phyloP scores from a whole-genome alignment of 805 yeast genomes.

The Blastobotrys robertii region DNA sequence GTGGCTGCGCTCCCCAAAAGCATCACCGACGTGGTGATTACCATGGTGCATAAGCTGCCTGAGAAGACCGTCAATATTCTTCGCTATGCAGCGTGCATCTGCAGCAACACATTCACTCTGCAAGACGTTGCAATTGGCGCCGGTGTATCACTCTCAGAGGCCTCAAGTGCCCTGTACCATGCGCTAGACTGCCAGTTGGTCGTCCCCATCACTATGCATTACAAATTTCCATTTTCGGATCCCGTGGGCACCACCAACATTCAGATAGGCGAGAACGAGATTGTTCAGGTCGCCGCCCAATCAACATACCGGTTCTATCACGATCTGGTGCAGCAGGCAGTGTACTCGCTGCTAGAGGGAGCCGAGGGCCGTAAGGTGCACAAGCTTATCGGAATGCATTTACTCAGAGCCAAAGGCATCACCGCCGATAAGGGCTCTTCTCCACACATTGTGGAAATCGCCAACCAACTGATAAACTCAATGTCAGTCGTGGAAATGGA shows the following conservation, averaged over 20 bases:
- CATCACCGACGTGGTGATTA: slow-evolving; percentile 13
- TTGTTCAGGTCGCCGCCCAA: slow-evolving; percentile 27
- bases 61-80: slow-evolving; percentile 22
- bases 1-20: slow-evolving; percentile 6
- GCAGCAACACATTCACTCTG: slow-evolving; percentile 33
- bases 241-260: slow-evolving; percentile 22
- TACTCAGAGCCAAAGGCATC: slow-evolving; percentile 15
- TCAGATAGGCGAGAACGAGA: slow-evolving; percentile 26
- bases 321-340: slow-evolving; percentile 30
- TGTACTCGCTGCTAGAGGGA: slow-evolving; percentile 23
- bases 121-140: slow-evolving; percentile 30
- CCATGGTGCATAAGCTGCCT: slow-evolving; percentile 19
- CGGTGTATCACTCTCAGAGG: slow-evolving; percentile 27
- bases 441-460: slow-evolving; percentile 28
- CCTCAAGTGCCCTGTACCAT: slow-evolving; percentile 27
- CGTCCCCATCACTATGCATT: slow-evolving; percentile 33
- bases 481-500: slow-evolving; percentile 25
- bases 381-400: slow-evolving; percentile 35
- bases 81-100: slow-evolving; percentile 36
- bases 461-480: slow-evolving; percentile 33
- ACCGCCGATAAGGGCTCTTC: slow-evolving; percentile 19
- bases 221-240: slow-evolving; percentile 39
- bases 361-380: slow-evolving; percentile 29
- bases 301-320: slow-evolving; percentile 34
- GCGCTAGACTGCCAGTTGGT: slow-evolving; percentile 30